Conservation (phyloP, 139 green algal species). For the Chlamydomonas incerta region DNA sequence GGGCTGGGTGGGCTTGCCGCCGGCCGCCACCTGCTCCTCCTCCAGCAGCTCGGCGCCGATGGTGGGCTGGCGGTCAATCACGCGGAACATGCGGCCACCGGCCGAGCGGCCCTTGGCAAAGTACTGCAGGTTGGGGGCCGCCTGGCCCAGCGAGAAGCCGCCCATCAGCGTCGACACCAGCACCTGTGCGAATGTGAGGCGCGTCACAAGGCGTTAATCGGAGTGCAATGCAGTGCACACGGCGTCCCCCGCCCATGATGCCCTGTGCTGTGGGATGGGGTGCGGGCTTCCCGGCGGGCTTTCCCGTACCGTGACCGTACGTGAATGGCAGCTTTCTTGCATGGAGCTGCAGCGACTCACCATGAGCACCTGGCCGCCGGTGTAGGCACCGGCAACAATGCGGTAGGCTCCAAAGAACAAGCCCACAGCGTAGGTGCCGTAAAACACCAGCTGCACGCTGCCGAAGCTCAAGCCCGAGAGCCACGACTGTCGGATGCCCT, state of each 20-base stretch:
- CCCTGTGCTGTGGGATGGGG: too few relatives aligned
- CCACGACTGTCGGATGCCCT: neutral
- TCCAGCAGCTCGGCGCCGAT: slow-evolving; percentile 54
- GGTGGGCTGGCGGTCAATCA: slow-evolving; percentile 73
- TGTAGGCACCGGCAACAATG: slow-evolving; percentile 66
- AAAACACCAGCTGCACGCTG: slow-evolving; percentile 55
- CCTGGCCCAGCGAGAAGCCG: slow-evolving; percentile 72
- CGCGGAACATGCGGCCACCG: slow-evolving; percentile 70
- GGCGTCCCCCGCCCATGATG: too few relatives aligned
- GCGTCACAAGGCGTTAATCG: too few relatives aligned
- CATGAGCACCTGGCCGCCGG: slow-evolving; percentile 55
- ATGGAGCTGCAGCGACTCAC: too few relatives aligned
- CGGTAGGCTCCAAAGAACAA: slow-evolving; percentile 81
- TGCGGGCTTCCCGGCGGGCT: too few relatives aligned
- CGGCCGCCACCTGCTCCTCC: neutral
- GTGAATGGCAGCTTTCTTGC: too few relatives aligned
- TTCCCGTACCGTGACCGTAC: slow-evolving; percentile 57
- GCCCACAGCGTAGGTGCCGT: slow-evolving; percentile 72
- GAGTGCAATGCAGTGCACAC: too few relatives aligned
- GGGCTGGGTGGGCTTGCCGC: neutral
- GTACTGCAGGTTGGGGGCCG: slow-evolving; percentile 51
- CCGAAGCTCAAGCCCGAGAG: slow-evolving; percentile 6
- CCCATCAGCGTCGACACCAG: slow-evolving; percentile 86
- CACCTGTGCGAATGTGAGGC: slow-evolving; percentile 54
- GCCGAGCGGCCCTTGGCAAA: slow-evolving; percentile 68